Evolutionary conservation across 2,329 filamentous ascomycete species (phyloP), one percentile per base, ranked within the genome.

Genomic region (Fusarium sp.): DNA sequence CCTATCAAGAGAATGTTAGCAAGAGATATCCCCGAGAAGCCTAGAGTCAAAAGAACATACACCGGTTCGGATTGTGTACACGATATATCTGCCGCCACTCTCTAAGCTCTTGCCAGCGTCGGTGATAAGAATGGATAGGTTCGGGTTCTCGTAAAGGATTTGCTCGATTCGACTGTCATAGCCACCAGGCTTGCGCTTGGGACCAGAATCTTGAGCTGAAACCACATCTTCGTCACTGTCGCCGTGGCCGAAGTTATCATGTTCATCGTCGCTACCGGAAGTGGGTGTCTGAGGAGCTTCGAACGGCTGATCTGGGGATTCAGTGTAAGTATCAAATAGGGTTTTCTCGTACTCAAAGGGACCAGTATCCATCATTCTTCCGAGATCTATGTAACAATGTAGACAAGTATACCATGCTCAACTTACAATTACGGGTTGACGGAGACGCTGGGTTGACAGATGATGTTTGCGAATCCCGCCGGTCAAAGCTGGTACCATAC

Each of bases 101-200:
- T 98, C 94, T 61, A 88, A 79, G 76, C 94, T 97, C 84, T 99
- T 99, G 56, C 95, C 95, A 4, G 96, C 95, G 72, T 97, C 91
- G 2, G 91, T 94, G 68, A 99, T 99, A 57, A 96, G 76, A 65
- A 99, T 96, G 57, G 92, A 88, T 67, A 96, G 84, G 51, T 94
- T 89, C 1, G 93, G 93, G 65, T 97, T 92, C 78, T 99, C 95
- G 74, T 97, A 96, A 42, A 99, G 87, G 57, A 97, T 94, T 81
- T 99, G 95, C 78, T 99, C 94, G 66, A 99, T 93, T 48, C 95
- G 89, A 74, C 94, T 97, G 73, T 95, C 90, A 71, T 99, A 99
- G 25, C 91, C 92, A 21, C 92, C 92, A 59, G 92, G 92, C 78
- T 92, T 94, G 53, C 82, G 82, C 57, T 82, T 80, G n/a, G 85